These are phyloP conservation scores for Xylariaceae sp. DNA, from an alignment of 2,329 filamentous ascomycete species.

Conservation along the genomic window DNA sequence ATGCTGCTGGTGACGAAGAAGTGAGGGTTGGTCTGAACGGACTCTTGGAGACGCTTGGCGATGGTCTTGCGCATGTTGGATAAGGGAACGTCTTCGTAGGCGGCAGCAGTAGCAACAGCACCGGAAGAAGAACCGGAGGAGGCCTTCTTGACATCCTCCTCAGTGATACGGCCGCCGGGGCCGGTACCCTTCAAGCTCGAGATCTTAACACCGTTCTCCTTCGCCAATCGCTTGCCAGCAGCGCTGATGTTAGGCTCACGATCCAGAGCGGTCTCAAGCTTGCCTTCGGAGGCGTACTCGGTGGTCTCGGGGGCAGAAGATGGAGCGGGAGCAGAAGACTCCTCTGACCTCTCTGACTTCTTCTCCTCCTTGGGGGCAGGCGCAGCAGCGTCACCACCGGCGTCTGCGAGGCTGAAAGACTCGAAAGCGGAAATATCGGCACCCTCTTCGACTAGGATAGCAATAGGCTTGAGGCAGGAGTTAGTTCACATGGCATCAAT, in stretches of 20 bases:
- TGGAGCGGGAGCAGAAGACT: conserved; percentile 53
- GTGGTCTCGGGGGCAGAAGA: conserved; percentile 54
- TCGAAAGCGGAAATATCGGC: conserved; percentile 85
- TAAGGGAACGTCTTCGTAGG: conserved; percentile 80
- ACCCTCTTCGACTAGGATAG: conserved; percentile 88
- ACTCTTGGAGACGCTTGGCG: conserved; percentile 83
- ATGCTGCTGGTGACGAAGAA: conserved; percentile 92
- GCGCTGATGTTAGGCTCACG: conserved; percentile 71
- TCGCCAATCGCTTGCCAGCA: conserved; percentile 74
- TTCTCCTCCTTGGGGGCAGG: conserved; percentile 63
- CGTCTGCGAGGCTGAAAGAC: conserved; percentile 82
- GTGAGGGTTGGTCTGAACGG: conserved; percentile 90
- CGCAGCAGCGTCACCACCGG: conserved; percentile 72
- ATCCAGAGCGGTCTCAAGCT: conserved; percentile 78
- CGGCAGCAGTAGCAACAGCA: conserved; percentile 51
- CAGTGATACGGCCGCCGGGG: conserved; percentile 79
- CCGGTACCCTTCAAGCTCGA: conserved; percentile 82
- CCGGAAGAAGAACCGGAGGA: conserved; percentile 58
- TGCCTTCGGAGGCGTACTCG: conserved; percentile 71
- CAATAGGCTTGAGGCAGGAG: conserved; percentile 69
- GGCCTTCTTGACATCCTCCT: conserved; percentile 89
- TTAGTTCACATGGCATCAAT: conserved; percentile 14
- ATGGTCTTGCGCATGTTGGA: conserved; percentile 98
- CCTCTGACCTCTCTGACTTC: conserved; percentile 57
- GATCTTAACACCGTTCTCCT: conserved; percentile 78